Conservation (phyloP, 1,284 basidiomycete genomes). For the Ceratobasidium sp. region DNA sequence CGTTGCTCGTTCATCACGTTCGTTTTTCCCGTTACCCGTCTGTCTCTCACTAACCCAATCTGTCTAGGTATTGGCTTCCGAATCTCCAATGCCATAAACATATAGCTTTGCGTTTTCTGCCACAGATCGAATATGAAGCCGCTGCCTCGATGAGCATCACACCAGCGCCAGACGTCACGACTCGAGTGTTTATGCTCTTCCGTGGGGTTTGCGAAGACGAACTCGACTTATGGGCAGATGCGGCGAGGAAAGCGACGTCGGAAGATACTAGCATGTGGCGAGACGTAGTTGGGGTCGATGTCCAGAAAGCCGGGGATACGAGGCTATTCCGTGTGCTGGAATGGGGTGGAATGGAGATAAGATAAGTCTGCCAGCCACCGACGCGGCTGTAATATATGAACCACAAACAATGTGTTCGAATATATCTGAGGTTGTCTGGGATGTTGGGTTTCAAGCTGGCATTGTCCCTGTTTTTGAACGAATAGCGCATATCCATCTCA, state of each 20-base stretch:
- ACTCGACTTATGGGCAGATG: constrained; percentile 50
- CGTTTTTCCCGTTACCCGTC: constrained; percentile 57
- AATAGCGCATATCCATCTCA: too few species aligned
- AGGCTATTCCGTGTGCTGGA: constrained; percentile 57
- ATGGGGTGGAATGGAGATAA: constrained; percentile 60
- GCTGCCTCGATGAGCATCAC: constrained; percentile 59
- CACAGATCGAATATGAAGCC: constrained; percentile 60
- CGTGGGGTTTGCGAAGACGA: constrained; percentile 57
- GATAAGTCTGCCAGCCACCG: background rate
- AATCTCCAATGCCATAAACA: constrained; percentile 58
- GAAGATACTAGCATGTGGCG: constrained; percentile 49
- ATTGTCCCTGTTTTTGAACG: too few species aligned
- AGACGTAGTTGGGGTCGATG: constrained; percentile 53
- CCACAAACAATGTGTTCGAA: too few species aligned
- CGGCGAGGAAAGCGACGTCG: constrained; percentile 47
- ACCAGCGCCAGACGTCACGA: constrained; percentile 62
- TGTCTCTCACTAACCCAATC: background rate
- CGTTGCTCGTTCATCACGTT: constrained; percentile 63
- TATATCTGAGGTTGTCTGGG: too few species aligned
- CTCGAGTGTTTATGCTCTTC: constrained; percentile 65
- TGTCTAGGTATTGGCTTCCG: constrained; percentile 59
- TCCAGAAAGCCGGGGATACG: constrained; percentile 48
- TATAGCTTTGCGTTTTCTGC: constrained; percentile 63
- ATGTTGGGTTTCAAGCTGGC: too few species aligned
- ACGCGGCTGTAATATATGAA: too few species aligned